phyloP scores from a whole-genome alignment of 257 asterid genomes.

The Solanum pennellii region DNA sequence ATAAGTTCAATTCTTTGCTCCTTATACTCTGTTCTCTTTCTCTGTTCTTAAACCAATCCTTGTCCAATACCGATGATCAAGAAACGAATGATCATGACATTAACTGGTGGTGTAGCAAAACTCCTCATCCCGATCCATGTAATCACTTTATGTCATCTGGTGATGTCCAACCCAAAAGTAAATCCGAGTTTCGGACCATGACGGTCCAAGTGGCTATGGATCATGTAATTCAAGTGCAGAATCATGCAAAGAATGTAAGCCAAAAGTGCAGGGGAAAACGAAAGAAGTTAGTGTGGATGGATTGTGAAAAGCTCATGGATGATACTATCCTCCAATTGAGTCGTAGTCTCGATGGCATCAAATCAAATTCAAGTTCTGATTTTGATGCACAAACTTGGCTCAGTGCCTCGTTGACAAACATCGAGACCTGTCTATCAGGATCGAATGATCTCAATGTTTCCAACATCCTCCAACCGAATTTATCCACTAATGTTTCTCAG shows the following conservation, averaged over 20 bases:
- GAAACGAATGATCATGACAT: constrained; percentile 14
- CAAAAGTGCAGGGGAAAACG: constrained; percentile 13
- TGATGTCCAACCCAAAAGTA: constrained; percentile 16
- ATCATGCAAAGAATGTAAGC: constrained; percentile 14
- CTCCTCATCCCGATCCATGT: constrained; percentile 65
- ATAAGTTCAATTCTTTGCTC: not conserved
- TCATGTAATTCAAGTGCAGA: constrained; percentile 22
- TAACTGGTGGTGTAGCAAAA: constrained; percentile 43
- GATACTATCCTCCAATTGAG: constrained; percentile 40
- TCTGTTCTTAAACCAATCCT: constrained; percentile 6
- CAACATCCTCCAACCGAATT: constrained; percentile 30
- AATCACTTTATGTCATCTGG: constrained; percentile 25
- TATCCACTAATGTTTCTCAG: constrained; percentile 30
- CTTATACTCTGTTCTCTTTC: not conserved
- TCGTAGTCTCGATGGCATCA: constrained; percentile 20
- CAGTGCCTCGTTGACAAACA: constrained; percentile 53
- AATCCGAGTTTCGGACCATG: constrained; percentile 34
- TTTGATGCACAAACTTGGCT: constrained; percentile 75
- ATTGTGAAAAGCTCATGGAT: constrained; percentile 41
- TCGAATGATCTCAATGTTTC: constrained; percentile 35
- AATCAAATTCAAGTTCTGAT: constrained; percentile 13
- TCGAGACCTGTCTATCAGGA: constrained; percentile 46
- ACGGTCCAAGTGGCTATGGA: constrained; percentile 44
- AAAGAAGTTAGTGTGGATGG: constrained; percentile 15
- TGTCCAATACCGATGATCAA: not conserved